These are phyloP conservation scores for Fusarium hostae DNA, from an alignment of 2,329 filamentous ascomycete species.

Conservation along the genomic window DNA sequence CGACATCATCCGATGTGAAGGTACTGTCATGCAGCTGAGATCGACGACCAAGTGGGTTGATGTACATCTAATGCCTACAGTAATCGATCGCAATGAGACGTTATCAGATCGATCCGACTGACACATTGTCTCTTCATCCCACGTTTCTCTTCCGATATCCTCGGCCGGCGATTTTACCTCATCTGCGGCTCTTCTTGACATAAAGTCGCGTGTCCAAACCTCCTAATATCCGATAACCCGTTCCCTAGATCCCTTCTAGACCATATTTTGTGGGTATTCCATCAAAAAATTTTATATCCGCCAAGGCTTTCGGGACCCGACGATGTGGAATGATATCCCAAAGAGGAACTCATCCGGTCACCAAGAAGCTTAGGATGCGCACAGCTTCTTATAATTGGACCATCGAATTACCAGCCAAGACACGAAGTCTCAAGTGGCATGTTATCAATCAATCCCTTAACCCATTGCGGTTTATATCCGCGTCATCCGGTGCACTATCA, in stretches of 20 bases:
- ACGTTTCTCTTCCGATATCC: neutral
- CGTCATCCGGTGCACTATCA: constrained; percentile 12
- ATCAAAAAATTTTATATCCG: neutral
- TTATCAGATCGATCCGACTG: constrained; percentile 5
- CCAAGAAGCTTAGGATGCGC: neutral
- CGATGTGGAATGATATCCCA: constrained; percentile 3
- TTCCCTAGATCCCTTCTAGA: constrained; percentile 12
- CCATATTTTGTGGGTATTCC: neutral
- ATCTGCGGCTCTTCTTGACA: neutral
- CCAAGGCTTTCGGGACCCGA: constrained; percentile 17
- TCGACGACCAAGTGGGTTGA: constrained; percentile 1
- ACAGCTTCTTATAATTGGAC: neutral
- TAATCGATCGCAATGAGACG: neutral
- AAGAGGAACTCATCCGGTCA: constrained; percentile 1
- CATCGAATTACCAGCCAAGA: neutral
- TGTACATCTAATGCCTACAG: neutral
- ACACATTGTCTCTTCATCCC: neutral
- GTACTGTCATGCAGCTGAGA: neutral
- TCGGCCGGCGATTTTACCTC: neutral
- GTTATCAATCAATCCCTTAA: constrained; percentile 31
- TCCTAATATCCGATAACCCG: neutral
- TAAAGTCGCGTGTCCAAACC: neutral
- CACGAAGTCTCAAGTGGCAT: neutral
- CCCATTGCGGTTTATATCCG: constrained; percentile 13
- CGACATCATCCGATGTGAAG: neutral